Evolutionary conservation across 371 early-diverging fungal species (phyloP).

Genomic region (Haplosporangium sp.): DNA sequence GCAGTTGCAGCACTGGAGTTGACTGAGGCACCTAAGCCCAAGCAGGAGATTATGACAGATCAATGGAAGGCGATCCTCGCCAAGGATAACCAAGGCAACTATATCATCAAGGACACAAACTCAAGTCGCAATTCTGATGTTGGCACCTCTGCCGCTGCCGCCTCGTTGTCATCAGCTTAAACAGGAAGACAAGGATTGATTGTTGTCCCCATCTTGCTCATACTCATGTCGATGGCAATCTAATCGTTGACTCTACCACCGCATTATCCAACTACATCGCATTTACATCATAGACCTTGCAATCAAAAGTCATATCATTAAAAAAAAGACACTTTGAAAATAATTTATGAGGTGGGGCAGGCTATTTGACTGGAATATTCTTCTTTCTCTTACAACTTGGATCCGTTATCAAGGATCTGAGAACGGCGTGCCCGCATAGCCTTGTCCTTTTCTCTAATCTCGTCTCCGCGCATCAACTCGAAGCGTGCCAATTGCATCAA

Average conservation of each 20-base stretch:
- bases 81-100: slow-evolving; percentile 49
- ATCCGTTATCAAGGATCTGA: slow-evolving; percentile 34
- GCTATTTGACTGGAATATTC: background rate
- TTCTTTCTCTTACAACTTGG: slow-evolving; percentile 38
- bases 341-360: background rate
- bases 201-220: background rate
- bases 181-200: background rate
- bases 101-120: slow-evolving; percentile 40
- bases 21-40: slow-evolving; percentile 32
- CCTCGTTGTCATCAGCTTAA: slow-evolving; percentile 21
- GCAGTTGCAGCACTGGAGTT: slow-evolving; percentile 52
- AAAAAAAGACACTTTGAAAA: background rate
- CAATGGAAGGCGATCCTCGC: slow-evolving; percentile 56
- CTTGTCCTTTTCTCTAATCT: slow-evolving; percentile 35
- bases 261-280: too few relatives aligned
- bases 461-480: slow-evolving; percentile 66
- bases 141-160: slow-evolving; percentile 16
- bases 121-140: background rate
- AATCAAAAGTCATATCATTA: too few relatives aligned
- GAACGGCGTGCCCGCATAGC: slow-evolving; percentile 31
- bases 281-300: too few relatives aligned
- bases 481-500: slow-evolving; percentile 74
- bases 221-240: too few relatives aligned
- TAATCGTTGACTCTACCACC: too few relatives aligned
- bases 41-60: slow-evolving; percentile 49